These are phyloP conservation scores for Hemileccinum impolitum DNA, from an alignment of 768 basidiomycete genomes.

Conservation along the genomic window DNA sequence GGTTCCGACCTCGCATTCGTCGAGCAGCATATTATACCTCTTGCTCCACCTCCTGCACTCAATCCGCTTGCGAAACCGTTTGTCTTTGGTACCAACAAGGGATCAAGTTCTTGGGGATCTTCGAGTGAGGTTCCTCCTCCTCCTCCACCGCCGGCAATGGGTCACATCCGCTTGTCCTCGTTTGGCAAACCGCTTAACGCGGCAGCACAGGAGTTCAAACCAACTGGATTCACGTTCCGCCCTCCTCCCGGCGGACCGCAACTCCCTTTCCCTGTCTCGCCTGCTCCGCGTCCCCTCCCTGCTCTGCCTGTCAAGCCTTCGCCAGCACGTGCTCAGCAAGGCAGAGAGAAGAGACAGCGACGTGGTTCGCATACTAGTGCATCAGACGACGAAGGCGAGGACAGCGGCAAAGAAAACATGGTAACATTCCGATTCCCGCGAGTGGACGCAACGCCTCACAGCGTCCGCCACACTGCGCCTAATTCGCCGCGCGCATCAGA, in stretches of 20 bases:
- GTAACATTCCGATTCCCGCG: slow-evolving; percentile 75
- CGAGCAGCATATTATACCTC: slow-evolving; percentile 16
- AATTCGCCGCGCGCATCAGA: slow-evolving; percentile 34
- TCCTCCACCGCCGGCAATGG: slow-evolving; percentile 36
- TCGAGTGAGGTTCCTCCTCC: slow-evolving; percentile 23
- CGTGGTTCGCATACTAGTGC: slow-evolving; percentile 41
- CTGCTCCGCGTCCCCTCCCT: slow-evolving; percentile 39
- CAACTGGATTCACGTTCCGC: slow-evolving; percentile 72
- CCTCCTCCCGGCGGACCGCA: slow-evolving; percentile 64
- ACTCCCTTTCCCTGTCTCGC: slow-evolving; percentile 37
- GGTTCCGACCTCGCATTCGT: slow-evolving; percentile 41
- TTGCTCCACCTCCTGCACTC: slow-evolving; percentile 35
- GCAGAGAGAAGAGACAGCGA: slow-evolving; percentile 77
- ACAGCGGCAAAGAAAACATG: slow-evolving; percentile 59
- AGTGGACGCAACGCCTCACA: slow-evolving; percentile 46
- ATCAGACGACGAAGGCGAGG: slow-evolving; percentile 39
- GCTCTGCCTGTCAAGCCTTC: slow-evolving; percentile 29
- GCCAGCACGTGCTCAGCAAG: slow-evolving; percentile 45
- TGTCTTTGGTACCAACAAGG: slow-evolving; percentile 57
- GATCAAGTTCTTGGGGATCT: slow-evolving; percentile 34
- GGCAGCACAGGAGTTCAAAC: slow-evolving; percentile 79
- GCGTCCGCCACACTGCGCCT: slow-evolving; percentile 46
- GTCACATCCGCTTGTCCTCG: slow-evolving; percentile 41
- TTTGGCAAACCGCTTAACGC: slow-evolving; percentile 73
- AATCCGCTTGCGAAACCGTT: slow-evolving; percentile 86